Conservation (phyloP, 805 yeast genomes). For the Metschnikowia cubensis region DNA sequence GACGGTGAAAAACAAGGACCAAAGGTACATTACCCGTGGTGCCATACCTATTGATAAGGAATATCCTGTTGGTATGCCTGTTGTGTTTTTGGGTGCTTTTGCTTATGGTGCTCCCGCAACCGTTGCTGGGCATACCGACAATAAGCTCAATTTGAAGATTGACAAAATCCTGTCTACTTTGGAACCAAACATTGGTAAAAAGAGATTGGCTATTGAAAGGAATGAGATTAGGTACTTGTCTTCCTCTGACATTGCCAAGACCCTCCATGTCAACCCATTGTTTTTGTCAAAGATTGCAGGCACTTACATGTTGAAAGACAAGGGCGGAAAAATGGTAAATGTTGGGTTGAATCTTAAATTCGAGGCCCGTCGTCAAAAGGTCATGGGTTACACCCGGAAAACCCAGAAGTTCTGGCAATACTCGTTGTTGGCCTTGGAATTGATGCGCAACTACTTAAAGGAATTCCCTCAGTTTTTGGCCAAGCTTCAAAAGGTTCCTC, state of each 20-base stretch:
- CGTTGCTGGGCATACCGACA: constrained; percentile 53
- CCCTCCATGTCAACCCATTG: constrained; percentile 53
- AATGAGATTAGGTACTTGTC: constrained; percentile 57
- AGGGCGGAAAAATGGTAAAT: constrained; percentile 45
- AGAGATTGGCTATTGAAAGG: constrained; percentile 55
- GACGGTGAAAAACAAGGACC: constrained; percentile 66
- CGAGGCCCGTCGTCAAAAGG: constrained; percentile 76
- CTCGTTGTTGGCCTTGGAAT: constrained; percentile 66
- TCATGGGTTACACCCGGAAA: constrained; percentile 78
- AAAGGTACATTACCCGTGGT: constrained; percentile 64
- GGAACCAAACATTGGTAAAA: constrained; percentile 66
- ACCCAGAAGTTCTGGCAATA: constrained; percentile 70
- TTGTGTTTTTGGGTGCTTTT: constrained; percentile 76
- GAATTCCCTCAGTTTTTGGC: constrained; percentile 62
- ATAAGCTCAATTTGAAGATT: constrained; percentile 48
- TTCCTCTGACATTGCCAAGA: constrained; percentile 59
- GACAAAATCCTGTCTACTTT: constrained; percentile 33
- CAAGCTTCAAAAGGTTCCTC: constrained; percentile 23
- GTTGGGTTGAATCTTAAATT: constrained; percentile 83
- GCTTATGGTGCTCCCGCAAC: constrained; percentile 82
- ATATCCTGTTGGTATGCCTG: constrained; percentile 68
- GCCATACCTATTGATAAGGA: constrained; percentile 79
- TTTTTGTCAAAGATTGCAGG: constrained; percentile 79
- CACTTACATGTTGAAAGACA: constrained; percentile 55
- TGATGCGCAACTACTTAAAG: constrained; percentile 56